Evolutionary conservation across 192 early-diverging fungal genomes (phyloP), one percentile per base, ranked within the genome.

Genomic region (Coemansia sp.): DNA sequence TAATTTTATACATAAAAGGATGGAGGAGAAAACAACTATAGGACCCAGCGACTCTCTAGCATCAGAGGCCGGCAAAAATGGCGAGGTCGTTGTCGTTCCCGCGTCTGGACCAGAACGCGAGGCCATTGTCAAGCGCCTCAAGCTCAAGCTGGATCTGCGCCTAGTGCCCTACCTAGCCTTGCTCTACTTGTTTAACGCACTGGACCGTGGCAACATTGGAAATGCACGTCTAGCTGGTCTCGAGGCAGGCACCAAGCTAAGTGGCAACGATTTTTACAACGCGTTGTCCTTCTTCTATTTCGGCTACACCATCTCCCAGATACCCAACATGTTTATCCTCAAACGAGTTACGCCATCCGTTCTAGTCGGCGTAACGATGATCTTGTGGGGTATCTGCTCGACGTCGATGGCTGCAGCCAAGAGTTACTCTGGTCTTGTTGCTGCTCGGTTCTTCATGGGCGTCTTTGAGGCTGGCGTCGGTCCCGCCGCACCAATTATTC

Each of bases 261-360:
- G 71, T 29, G 80, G 87, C 72, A 81, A 79, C 38, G 59, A 81
- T 27, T 79, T 78, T 66, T 85, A 76, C 73, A 83, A 77, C 46
- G 82, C 75, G 5, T 77, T 86, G 36, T 84, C 79, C 38, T 69
- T 84, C 51, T 88, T 87, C 78, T 86, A 83, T 38, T 65, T 86
- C 65, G 80, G 76, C 5, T 91, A 93, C 78, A 88, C 91, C 47
- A 60, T 93, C 38, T 93, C 90, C 65, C 92, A 95, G 75, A 81
- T 95, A 9, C 94, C 93, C 6, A 90, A 90, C 49, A 95, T 93
- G 85, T 81, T 91, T 60, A 75, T 93, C 16, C 72, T 94, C 60
- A 91, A 91, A 20, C 86, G 82, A 6, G 72, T 90, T 44, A 84
- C 84, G n/a, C 86, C 93, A 13, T 34, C 86, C 2, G 61, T 81